A percentile compares a stretch with the other conserved stretches of the same genome.
Evolutionary conservation across 495 filamentous ascomycete genomes (phyloP).

Genomic region (Neohortaea acidophila): DNA sequence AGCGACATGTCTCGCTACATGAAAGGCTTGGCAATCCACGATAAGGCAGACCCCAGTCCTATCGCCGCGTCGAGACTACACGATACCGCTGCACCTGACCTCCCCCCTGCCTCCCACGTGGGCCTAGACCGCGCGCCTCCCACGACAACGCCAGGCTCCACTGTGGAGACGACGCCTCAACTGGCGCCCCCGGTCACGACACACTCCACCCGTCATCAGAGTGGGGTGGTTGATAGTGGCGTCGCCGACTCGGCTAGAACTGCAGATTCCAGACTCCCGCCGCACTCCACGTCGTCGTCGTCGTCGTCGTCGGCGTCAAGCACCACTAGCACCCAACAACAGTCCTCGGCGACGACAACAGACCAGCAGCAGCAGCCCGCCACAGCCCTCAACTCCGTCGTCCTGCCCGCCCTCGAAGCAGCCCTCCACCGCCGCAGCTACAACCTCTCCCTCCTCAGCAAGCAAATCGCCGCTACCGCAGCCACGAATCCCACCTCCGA

Average conservation of each 20-base stretch:
- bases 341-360: slow-evolving; percentile 16
- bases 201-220: no score
- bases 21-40: slow-evolving; percentile 14
- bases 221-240: no score
- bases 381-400: slow-evolving; percentile 62
- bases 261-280: slow-evolving; percentile 20
- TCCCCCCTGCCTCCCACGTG: no score
- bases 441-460: slow-evolving; percentile 41
- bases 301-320: slow-evolving; percentile 14
- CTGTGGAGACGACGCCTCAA: no score
- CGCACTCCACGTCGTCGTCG: slow-evolving; percentile 5
- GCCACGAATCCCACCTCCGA: not conserved
- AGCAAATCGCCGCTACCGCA: slow-evolving; percentile 19
- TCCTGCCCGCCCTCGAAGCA: slow-evolving; percentile 79
- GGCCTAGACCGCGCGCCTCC: no score
- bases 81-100: no score
- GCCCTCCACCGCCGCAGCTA: slow-evolving; percentile 68
- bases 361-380: slow-evolving; percentile 22
- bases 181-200: not conserved
- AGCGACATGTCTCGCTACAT: slow-evolving; percentile 23
- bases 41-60: no score
- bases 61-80: slow-evolving; percentile 4
- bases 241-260: no score
- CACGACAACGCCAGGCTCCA: no score
- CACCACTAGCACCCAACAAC: slow-evolving; percentile 7